Evolutionary conservation across 495 filamentous ascomycete genomes (phyloP), one percentile per base, ranked within the genome.

Genomic region (Opeltia flavorubescens): DNA sequence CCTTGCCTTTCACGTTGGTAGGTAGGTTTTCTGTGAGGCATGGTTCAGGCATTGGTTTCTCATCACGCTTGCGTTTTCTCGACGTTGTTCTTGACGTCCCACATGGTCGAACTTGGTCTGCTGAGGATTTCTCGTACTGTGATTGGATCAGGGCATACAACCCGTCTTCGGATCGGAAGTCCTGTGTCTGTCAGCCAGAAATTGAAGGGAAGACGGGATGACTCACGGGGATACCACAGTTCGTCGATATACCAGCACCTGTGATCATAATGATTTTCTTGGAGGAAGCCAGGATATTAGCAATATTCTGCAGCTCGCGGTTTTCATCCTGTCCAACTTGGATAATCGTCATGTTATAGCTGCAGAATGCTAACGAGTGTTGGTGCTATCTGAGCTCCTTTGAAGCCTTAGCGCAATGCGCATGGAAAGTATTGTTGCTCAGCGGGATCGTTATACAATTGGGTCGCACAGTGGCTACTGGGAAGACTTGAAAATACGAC

Each of bases 231-330:
- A 84, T 83, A 30, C 80, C 80, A 48, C 76, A 82, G 56, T 81
- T 84, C 36, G 80, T 84, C 52, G 76, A 81, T 44, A 84, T 84
- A 23, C 80, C 80, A 39, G 80, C 80, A 27, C 80, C 80, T 0
- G 80, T 83, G 20, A 84, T 65, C 7, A 84, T 72, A 25, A 84
- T 70, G 6, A 79, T 66, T 47, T 80, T 83, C 44, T 69, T 68
- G 3, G 80, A 69, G 49, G 77, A 75, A 43, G 66, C 71, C 30
- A 84, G 60, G 1, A 65, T 55, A 51, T 80, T 69, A 44, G 80
- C 80, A 47, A 84, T 74, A 18, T 71, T 59, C 47, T 81, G 77
- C 23, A 82, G 66, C 41, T 74, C 61, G 40, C 65, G 60, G 43
- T 65, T 66, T 52, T 69, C 69, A 6, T 60, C 61, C 5, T 50